Percentiles rank a stretch among this genome's conserved stretches.
These are phyloP conservation scores for Corinectria fuckeliana DNA, from an alignment of 2,329 filamentous ascomycete genomes.

Conservation along the genomic window DNA sequence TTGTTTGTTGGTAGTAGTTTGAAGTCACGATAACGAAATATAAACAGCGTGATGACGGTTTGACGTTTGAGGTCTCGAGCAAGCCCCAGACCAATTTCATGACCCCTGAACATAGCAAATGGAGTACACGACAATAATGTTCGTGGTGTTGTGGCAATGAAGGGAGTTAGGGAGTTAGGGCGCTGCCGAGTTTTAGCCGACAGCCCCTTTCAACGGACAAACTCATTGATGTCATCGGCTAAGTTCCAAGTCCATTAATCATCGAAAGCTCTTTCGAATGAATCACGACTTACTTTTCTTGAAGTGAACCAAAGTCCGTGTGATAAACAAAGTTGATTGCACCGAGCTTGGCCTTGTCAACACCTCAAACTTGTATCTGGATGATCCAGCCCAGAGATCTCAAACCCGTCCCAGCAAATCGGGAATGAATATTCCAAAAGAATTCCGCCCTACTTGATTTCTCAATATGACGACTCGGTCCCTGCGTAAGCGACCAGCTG, in stretches of 20 bases:
- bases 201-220: not conserved
- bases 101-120: not conserved
- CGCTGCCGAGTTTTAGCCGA: not conserved
- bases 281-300: not conserved
- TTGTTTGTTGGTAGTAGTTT: not conserved
- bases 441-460: not conserved
- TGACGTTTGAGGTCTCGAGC: not conserved
- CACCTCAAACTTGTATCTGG: not conserved
- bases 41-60: not conserved
- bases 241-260: not conserved
- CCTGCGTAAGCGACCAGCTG: conserved; percentile 1
- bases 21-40: not conserved
- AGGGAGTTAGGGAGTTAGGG: too few species aligned
- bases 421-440: not conserved
- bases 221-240: not conserved
- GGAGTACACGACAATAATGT: not conserved
- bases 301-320: not conserved
- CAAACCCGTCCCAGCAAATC: conserved; percentile 12
- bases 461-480: conserved; percentile 7
- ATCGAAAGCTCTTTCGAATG: not conserved
- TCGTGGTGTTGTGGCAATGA: not conserved
- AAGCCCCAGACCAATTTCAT: too few species aligned
- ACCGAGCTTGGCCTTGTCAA: not conserved
- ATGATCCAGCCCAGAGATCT: not conserved
- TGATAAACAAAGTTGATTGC: not conserved